Evolutionary conservation across 441 rosid species (phyloP).

Genomic region (Populus hybrid): DNA sequence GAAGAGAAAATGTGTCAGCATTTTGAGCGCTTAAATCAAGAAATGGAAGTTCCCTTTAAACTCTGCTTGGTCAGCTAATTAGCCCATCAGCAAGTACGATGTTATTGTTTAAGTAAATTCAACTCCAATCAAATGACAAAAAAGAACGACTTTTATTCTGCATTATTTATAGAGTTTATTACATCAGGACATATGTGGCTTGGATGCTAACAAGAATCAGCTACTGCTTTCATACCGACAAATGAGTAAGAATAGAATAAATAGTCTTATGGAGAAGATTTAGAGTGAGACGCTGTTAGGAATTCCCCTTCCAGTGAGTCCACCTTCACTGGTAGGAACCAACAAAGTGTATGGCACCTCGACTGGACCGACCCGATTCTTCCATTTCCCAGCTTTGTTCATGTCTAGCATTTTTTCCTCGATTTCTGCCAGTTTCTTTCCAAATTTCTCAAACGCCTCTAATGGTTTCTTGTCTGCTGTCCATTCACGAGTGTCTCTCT

Average conservation of each 20-base stretch:
- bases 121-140: not conserved
- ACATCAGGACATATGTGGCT: not conserved
- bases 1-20: too few relatives aligned
- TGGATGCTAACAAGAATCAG: not conserved
- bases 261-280: not conserved
- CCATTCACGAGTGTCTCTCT: too few relatives aligned
- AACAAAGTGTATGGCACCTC: not conserved
- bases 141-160: not conserved
- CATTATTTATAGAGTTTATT: too few relatives aligned
- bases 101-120: not conserved
- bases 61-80: not conserved
- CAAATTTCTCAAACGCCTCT: conserved; percentile 2
- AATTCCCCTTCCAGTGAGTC: not conserved
- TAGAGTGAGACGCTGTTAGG: not conserved
- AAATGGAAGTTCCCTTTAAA: too few relatives aligned
- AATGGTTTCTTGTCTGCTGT: too few relatives aligned
- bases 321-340: conserved; percentile 3
- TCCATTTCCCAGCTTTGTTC: not conserved
- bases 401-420: not conserved
- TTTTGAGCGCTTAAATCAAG: too few relatives aligned
- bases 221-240: not conserved
- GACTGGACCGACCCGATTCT: conserved; percentile 1
- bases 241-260: too few relatives aligned
- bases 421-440: not conserved
- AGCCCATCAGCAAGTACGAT: not conserved